phyloP scores from a whole-genome alignment of 441 rosid species.

The Mallotus repandus region DNA sequence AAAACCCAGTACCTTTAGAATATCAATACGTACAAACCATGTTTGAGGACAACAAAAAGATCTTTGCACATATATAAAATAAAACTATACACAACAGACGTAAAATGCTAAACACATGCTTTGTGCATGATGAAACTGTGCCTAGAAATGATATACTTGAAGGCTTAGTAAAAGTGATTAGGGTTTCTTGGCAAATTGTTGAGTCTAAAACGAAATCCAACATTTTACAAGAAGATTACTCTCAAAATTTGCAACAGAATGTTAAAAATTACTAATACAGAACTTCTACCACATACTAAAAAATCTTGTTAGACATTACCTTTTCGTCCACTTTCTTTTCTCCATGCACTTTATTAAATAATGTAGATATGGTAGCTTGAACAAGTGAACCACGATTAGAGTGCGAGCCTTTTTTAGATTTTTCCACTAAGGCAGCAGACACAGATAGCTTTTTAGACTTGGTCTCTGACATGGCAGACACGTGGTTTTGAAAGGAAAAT shows the following conservation, averaged over 20 bases:
- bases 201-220: not conserved
- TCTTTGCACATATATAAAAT: not conserved
- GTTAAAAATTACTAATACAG: not conserved
- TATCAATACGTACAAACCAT: not conserved
- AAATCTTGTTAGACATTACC: conserved; percentile 27
- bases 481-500: conserved; percentile 25
- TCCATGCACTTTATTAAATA: conserved; percentile 61
- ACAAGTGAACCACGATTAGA: conserved; percentile 54
- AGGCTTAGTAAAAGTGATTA: too few species aligned
- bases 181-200: not conserved
- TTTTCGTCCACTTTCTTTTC: conserved; percentile 42
- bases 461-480: conserved; percentile 26
- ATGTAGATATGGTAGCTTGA: conserved; percentile 72
- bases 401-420: conserved; percentile 33
- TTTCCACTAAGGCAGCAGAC: conserved; percentile 30
- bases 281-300: not conserved
- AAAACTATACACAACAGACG: too few species aligned
- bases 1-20: not conserved
- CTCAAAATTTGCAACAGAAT: not conserved
- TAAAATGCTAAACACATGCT: not conserved
- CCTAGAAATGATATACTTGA: not conserved
- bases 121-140: not conserved
- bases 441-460: conserved; percentile 32
- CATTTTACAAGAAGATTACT: not conserved
- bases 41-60: not conserved